phyloP scores from a whole-genome alignment of 2,329 filamentous ascomycete species.

The Fusarium brevicatenulatum region DNA sequence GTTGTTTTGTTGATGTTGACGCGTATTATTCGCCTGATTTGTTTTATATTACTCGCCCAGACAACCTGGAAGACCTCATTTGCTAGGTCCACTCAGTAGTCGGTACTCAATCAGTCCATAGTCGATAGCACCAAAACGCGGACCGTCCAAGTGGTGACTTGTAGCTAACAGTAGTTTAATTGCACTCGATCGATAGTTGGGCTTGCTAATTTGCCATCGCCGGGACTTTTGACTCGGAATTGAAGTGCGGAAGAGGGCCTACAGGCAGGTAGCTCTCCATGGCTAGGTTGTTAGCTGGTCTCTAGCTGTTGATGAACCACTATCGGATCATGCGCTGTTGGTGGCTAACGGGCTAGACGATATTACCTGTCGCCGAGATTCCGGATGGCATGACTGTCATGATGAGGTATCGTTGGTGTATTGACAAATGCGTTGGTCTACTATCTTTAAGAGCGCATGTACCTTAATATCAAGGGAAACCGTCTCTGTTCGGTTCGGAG shows the following conservation, averaged over 20 bases:
- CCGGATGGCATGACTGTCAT: conserved; percentile 18
- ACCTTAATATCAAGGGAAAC: neutral
- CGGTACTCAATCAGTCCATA: neutral
- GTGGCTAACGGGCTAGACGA: neutral
- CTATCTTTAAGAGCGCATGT: neutral
- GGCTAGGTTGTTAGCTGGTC: conserved; percentile 18
- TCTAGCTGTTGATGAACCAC: conserved; percentile 13
- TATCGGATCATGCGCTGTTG: neutral
- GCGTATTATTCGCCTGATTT: neutral
- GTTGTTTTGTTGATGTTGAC: neutral
- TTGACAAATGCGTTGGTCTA: neutral
- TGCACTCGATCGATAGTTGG: conserved; percentile 19
- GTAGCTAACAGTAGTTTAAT: neutral
- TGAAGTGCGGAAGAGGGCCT: neutral
- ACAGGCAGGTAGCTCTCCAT: neutral
- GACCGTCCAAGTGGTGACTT: conserved; percentile 1
- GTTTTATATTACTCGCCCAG: neutral
- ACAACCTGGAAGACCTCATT: conserved; percentile 17
- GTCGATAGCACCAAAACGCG: neutral
- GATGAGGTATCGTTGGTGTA: neutral
- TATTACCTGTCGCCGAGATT: conserved; percentile 8
- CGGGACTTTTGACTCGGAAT: conserved; percentile 1
- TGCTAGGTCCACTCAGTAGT: conserved; percentile 3
- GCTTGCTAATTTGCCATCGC: conserved; percentile 6
- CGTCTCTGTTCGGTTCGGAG: neutral